Evolutionary conservation across 2,329 filamentous ascomycete genomes (phyloP), one percentile per base, ranked within the genome.

Genomic region (Colletotrichum sp.): DNA sequence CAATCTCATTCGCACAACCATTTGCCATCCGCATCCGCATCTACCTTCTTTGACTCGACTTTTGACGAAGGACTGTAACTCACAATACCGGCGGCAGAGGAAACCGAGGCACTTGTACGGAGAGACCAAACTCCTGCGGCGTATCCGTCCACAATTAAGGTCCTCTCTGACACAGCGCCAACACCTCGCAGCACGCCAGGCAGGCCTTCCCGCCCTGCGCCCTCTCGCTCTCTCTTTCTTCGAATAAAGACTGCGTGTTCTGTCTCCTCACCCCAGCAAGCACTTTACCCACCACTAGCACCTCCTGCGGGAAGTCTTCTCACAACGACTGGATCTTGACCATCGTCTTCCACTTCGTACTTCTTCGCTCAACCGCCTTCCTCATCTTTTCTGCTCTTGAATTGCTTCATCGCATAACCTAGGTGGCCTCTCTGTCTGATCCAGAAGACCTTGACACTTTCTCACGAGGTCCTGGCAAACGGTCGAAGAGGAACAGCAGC

Each of bases 171-270:
- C 38, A 66, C 61, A 64, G 61, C 34, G 24, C 61, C 61, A 51
- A 47, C 34, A 34, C 34, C 24, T 36, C 29, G 51, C 24, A 61
- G 27, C 31, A 71, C 69, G 33, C 69, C 64, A 71, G 69, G 27
- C 64, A 71, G 68, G 55, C 43, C 55, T 54, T 62, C 69, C 51
- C 62, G 34, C 64, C 51, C 62, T 31, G 51, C 47, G 38, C 21
- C 31, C 31, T 38, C 33, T 34, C 59, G 31, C 59, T 62, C 29
- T 24, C 58, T 64, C 43, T 71, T 29, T 62, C 59, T 54, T 68
- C 43, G 33, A 43, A 31, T 68, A 71, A 69, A 62, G 64, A 64
- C 55, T 62, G 69, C 69, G 65, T 59, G 15, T 55, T 68, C 64
- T 55, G 64, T 71, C 43, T 68, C 55, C 31, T 68, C 69, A 38